Conservation (phyloP, 2,329 filamentous ascomycete species). For the Colletotrichum karsti region DNA sequence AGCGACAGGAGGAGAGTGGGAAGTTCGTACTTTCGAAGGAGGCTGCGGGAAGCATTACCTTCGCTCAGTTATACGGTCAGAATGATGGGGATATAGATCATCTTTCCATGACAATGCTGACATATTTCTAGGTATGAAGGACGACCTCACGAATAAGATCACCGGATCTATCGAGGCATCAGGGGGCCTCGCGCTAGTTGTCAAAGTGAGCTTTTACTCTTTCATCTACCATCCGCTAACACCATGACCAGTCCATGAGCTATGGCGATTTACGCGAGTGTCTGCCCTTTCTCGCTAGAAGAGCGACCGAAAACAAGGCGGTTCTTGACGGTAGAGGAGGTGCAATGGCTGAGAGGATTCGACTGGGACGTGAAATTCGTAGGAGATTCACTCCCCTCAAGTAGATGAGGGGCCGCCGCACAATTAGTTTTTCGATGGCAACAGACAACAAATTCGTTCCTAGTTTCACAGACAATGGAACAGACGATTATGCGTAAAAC, state of each 20-base stretch:
- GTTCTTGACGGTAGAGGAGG: background rate
- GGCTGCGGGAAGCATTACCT: background rate
- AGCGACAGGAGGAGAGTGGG: background rate
- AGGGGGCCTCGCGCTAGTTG: background rate
- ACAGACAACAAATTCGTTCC: background rate
- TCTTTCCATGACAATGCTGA: background rate
- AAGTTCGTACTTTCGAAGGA: background rate
- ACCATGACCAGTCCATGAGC: background rate
- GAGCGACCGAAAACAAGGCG: background rate
- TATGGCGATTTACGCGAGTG: background rate
- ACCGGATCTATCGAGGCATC: background rate
- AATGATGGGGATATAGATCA: accelerated
- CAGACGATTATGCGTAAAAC: background rate
- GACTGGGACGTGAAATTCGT: background rate
- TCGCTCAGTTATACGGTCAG: background rate
- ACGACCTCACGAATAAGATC: background rate
- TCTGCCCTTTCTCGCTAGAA: background rate
- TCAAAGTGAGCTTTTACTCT: background rate
- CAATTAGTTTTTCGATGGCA: background rate
- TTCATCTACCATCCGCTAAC: background rate
- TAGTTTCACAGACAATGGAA: background rate
- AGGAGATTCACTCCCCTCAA: background rate
- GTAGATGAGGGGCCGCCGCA: background rate
- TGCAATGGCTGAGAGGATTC: background rate
- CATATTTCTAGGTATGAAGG: background rate